Percentiles rank a stretch among this genome's conserved stretches.
phyloP scores from a whole-genome alignment of 345 rosid genomes.

The Dipteronia sinensis region DNA sequence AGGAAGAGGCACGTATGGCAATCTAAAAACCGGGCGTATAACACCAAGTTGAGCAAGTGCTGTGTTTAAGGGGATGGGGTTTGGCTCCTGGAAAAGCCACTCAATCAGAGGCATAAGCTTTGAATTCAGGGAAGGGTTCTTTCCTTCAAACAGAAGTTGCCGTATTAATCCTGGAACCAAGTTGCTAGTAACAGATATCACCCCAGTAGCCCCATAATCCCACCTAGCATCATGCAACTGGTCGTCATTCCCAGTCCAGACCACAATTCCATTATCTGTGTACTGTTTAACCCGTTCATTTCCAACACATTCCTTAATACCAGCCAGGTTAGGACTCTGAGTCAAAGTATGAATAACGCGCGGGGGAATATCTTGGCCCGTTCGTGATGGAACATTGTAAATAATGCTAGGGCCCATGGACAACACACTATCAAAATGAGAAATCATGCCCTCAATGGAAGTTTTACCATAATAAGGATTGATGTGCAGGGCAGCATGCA shows the following conservation, averaged over 20 bases:
- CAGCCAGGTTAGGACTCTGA: conserved; percentile 64
- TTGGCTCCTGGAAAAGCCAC: conserved; percentile 80
- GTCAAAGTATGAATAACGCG: conserved; percentile 57
- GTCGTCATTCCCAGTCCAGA: conserved; percentile 90
- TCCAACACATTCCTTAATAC: conserved; percentile 79
- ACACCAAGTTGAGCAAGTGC: conserved; percentile 91
- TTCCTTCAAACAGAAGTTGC: conserved; percentile 68
- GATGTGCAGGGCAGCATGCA: conserved; percentile 95
- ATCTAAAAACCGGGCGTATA: conserved; percentile 73
- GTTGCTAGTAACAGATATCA: conserved; percentile 78
- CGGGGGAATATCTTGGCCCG: conserved; percentile 81
- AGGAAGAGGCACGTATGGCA: conserved; percentile 82
- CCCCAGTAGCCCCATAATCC: conserved; percentile 74
- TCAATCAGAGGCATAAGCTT: conserved; percentile 74
- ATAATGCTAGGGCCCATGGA: conserved; percentile 86
- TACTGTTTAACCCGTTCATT: conserved; percentile 64
- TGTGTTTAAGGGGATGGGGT: conserved; percentile 83
- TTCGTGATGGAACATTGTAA: conserved; percentile 83
- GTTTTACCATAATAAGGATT: conserved; percentile 95
- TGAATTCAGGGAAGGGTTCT: conserved; percentile 50
- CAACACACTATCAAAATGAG: conserved; percentile 72
- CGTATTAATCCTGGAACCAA: conserved; percentile 68
- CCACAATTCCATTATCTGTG: conserved; percentile 63
- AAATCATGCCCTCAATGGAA: conserved; percentile 66
- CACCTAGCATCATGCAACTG: conserved; percentile 87